These are phyloP conservation scores for Exophiala mesophila DNA, from an alignment of 2,329 filamentous ascomycete genomes.

Conservation along the genomic window DNA sequence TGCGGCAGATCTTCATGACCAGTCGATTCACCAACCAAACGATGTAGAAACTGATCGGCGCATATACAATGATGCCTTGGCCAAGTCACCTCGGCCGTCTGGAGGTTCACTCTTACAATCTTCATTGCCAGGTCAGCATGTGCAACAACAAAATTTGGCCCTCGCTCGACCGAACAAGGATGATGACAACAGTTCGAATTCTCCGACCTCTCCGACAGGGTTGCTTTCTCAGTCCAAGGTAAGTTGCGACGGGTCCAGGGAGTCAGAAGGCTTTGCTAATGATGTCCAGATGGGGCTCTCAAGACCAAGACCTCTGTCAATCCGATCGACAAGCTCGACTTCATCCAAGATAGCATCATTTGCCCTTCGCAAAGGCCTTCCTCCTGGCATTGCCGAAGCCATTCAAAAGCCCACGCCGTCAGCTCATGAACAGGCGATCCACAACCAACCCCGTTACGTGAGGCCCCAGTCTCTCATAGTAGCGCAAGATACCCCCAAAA, in stretches of 20 bases:
- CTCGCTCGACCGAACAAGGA: background rate
- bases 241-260: too few species aligned
- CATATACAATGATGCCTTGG: too few species aligned
- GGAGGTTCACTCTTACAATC: too few species aligned
- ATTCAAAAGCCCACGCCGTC: conserved; percentile 13
- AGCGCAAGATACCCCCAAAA: background rate
- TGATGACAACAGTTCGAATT: too few species aligned
- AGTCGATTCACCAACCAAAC: too few species aligned
- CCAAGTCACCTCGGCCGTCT: too few species aligned
- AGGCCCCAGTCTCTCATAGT: conserved; percentile 8
- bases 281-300: background rate
- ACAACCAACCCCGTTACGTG: conserved; percentile 16
- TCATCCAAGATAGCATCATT: conserved; percentile 14
- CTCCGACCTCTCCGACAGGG: too few species aligned
- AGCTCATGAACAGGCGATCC: conserved; percentile 5
- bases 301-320: conserved; percentile 20
- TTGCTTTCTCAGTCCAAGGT: too few species aligned
- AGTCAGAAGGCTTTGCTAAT: too few species aligned
- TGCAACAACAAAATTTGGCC: background rate
- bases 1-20: background rate
- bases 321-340: conserved; percentile 15
- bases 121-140: background rate
- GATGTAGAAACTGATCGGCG: too few species aligned
- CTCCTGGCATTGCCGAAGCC: conserved; percentile 17
- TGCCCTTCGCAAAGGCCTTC: conserved; percentile 14